These are phyloP conservation scores for Styphnolobium japonicum DNA, from an alignment of 306 rosid genomes.

Conservation along the genomic window DNA sequence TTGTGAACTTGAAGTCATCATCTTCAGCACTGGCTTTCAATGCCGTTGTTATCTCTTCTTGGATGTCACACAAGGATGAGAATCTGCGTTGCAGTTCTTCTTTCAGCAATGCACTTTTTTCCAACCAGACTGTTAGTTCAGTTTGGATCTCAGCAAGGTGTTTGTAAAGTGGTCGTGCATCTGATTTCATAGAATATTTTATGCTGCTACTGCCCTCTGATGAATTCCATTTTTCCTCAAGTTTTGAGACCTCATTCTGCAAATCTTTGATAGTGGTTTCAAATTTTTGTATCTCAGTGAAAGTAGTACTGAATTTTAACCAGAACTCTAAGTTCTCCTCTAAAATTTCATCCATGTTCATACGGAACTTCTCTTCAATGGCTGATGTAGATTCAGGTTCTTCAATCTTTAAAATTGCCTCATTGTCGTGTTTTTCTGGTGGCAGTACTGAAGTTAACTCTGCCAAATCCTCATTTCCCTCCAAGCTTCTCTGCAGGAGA, in stretches of 20 bases:
- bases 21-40: slow-evolving; percentile 77
- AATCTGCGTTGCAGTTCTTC: slow-evolving; percentile 69
- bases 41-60: slow-evolving; percentile 69
- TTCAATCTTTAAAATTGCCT: background rate
- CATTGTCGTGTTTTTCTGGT: background rate
- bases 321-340: slow-evolving; percentile 86
- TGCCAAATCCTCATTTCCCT: slow-evolving; percentile 35
- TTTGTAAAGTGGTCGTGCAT: slow-evolving; percentile 69
- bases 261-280: slow-evolving; percentile 59
- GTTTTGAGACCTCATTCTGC: slow-evolving; percentile 42
- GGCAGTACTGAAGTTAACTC: slow-evolving; percentile 19
- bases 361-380: slow-evolving; percentile 63
- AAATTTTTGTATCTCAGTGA: slow-evolving; percentile 59
- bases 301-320: slow-evolving; percentile 64
- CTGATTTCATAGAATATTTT: slow-evolving; percentile 57
- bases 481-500: slow-evolving; percentile 48
- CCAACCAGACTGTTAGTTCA: slow-evolving; percentile 67
- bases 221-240: slow-evolving; percentile 44
- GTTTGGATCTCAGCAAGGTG: slow-evolving; percentile 73
- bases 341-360: slow-evolving; percentile 62
- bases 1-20: slow-evolving; percentile 72
- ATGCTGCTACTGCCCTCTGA: slow-evolving; percentile 43
- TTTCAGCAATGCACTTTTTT: slow-evolving; percentile 45
- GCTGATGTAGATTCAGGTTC: slow-evolving; percentile 32
- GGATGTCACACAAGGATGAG: slow-evolving; percentile 70